phyloP scores from a whole-genome alignment of 495 filamentous ascomycete species.

The Aspergillus diversus region DNA sequence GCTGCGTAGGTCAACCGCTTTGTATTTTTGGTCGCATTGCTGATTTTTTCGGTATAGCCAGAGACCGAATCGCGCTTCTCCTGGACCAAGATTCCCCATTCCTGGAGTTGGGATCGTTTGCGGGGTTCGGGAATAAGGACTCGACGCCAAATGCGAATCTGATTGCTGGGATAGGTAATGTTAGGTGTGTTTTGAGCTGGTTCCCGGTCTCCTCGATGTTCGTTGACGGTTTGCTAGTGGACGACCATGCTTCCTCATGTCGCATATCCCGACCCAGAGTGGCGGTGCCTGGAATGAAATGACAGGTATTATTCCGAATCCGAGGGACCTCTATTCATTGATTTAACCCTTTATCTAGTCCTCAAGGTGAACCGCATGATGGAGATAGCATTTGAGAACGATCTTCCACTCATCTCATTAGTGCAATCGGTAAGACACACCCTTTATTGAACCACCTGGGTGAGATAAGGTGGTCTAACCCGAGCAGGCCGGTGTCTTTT shows the following conservation, averaged over 20 bases:
- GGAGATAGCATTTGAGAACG: constrained; percentile 37
- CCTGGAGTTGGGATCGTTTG: constrained; percentile 29
- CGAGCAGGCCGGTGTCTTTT: constrained; percentile 35
- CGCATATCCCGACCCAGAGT: constrained; percentile 33
- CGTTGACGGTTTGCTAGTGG: constrained; percentile 15
- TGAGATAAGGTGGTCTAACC: neutral
- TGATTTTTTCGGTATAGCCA: constrained; percentile 12
- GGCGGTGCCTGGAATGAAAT: constrained; percentile 37
- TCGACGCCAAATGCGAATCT: constrained; percentile 31
- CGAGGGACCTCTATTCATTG: neutral
- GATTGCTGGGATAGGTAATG: constrained; percentile 33
- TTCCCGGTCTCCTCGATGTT: neutral
- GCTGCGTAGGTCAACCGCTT: constrained; percentile 20
- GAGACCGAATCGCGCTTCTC: constrained; percentile 29
- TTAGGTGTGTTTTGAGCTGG: constrained; percentile 11
- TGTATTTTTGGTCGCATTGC: neutral
- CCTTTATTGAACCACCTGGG: no score
- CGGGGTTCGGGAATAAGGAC: constrained; percentile 27
- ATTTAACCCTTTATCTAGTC: constrained; percentile 20
- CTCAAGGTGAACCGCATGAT: constrained; percentile 38
- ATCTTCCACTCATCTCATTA: constrained; percentile 34
- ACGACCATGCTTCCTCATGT: constrained; percentile 31
- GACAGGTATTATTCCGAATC: constrained; percentile 18
- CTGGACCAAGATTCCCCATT: constrained; percentile 32
- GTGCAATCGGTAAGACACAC: constrained; percentile 35